Evolutionary conservation across 768 basidiomycete species (phyloP).

Genomic region (Crassisporium funariophilum): DNA sequence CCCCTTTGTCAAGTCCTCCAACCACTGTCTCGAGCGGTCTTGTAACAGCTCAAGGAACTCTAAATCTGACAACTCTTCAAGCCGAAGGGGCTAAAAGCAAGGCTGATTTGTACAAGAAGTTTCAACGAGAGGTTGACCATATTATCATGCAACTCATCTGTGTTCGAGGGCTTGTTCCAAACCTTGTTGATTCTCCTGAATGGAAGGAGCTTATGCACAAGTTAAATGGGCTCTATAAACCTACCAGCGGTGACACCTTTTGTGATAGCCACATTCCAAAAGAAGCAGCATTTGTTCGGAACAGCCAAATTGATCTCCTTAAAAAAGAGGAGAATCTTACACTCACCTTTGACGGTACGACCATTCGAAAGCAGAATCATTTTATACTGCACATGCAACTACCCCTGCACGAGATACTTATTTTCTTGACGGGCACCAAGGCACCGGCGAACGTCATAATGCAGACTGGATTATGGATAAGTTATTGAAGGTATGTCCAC

Average conservation of each 20-base stretch:
- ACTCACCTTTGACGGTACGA: conserved; percentile 8
- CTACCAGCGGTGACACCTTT: conserved; percentile 10
- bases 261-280: conserved; percentile 15
- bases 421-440: conserved; percentile 5
- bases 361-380: background rate
- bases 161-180: conserved; percentile 21
- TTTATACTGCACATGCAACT: conserved; percentile 3
- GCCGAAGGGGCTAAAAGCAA: background rate
- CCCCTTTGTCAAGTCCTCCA: background rate
- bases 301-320: conserved; percentile 4
- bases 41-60: background rate
- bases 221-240: conserved; percentile 11
- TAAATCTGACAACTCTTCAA: background rate
- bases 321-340: conserved; percentile 7
- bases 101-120: background rate
- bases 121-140: conserved; percentile 13
- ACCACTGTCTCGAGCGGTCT: too few relatives aligned
- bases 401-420: background rate
- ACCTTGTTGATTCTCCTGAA: conserved; percentile 21
- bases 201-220: conserved; percentile 25
- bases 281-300: conserved; percentile 8
- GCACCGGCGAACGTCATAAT: background rate
- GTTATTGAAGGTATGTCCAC: background rate
- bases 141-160: conserved; percentile 24
- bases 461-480: conserved; percentile 2